Percentiles rank a stretch among this genome's conserved stretches.
These are phyloP conservation scores for Saturnispora silvae DNA, from an alignment of 805 yeast species.

Conservation along the genomic window DNA sequence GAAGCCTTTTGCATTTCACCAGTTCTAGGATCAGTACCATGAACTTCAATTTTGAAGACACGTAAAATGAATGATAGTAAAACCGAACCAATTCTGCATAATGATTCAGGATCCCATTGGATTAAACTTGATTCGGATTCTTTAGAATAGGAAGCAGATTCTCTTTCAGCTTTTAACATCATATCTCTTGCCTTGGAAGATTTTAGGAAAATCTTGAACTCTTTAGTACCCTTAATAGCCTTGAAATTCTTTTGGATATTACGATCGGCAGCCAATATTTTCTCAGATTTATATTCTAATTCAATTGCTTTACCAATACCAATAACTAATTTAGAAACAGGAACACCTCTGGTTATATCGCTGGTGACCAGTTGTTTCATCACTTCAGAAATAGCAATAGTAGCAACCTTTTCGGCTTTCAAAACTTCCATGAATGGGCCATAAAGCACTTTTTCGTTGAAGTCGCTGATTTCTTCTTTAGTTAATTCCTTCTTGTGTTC, in stretches of 20 bases:
- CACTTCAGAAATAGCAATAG: conserved; percentile 74
- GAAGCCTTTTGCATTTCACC: conserved; percentile 53
- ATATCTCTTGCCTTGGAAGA: conserved; percentile 21
- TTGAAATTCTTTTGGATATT: conserved; percentile 42
- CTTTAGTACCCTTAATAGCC: conserved; percentile 37
- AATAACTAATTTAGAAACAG: conserved; percentile 72
- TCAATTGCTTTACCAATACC: conserved; percentile 80
- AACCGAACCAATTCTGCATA: conserved; percentile 72
- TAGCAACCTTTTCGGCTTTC: conserved; percentile 70
- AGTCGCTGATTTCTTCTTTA: conserved; percentile 14
- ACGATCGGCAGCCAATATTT: conserved; percentile 46
- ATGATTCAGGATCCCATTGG: conserved; percentile 24
- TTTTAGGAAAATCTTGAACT: conserved; percentile 31
- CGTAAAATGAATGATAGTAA: conserved; percentile 65
- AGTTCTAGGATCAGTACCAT: conserved; percentile 73
- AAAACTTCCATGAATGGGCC: conserved; percentile 73
- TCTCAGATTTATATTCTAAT: conserved; percentile 68
- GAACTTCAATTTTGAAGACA: conserved; percentile 72
- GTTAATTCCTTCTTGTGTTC: conserved; percentile 10
- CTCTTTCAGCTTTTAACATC: conserved; percentile 20
- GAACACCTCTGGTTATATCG: conserved; percentile 70
- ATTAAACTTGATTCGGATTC: conserved; percentile 11
- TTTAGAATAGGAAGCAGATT: conserved; percentile 10
- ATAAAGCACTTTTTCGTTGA: conserved; percentile 38
- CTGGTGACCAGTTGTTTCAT: conserved; percentile 65